A percentile compares a stretch with the other conserved stretches of the same genome.
phyloP scores from a whole-genome alignment of 2,329 filamentous ascomycete genomes.

The Claviceps sp. region DNA sequence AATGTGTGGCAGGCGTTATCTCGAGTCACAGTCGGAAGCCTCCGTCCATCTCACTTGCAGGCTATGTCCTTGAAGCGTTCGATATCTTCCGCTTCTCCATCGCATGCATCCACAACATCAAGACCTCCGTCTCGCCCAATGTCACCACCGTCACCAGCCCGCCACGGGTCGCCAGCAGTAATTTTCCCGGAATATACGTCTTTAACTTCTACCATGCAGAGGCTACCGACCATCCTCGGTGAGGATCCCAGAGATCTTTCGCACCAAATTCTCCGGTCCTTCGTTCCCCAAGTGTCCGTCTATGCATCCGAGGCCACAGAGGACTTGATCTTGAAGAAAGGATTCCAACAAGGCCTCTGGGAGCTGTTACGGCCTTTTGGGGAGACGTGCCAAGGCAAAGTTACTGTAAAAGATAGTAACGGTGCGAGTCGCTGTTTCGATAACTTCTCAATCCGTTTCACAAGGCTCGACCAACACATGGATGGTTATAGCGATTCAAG shows the following conservation, averaged over 20 bases:
- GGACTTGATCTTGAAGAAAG: constrained; percentile 66
- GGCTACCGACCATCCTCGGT: constrained; percentile 28
- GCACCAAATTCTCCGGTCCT: constrained; percentile 64
- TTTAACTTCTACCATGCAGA: constrained; percentile 29
- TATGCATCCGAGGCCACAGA: constrained; percentile 82
- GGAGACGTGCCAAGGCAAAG: constrained; percentile 73
- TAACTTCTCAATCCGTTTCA: constrained; percentile 82
- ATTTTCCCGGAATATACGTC: constrained; percentile 46
- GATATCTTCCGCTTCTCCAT: constrained; percentile 44
- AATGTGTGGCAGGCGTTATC: constrained; percentile 55
- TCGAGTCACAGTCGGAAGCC: constrained; percentile 40
- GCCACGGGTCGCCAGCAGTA: constrained; percentile 43
- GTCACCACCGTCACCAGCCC: constrained; percentile 56
- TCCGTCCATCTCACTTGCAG: constrained; percentile 37
- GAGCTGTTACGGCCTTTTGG: constrained; percentile 84
- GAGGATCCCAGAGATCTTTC: constrained; percentile 40
- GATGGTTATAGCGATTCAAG: constrained; percentile 33
- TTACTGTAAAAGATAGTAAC: constrained; percentile 80
- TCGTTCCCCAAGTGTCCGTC: constrained; percentile 79
- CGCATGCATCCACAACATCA: constrained; percentile 54
- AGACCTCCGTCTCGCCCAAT: constrained; percentile 54
- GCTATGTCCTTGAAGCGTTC: constrained; percentile 40
- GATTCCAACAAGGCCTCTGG: constrained; percentile 68
- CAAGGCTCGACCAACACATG: constrained; percentile 49
- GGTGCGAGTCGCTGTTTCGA: constrained; percentile 74